phyloP scores from a whole-genome alignment of 2,329 filamentous ascomycete genomes.

The Calonectria fujianensis region DNA sequence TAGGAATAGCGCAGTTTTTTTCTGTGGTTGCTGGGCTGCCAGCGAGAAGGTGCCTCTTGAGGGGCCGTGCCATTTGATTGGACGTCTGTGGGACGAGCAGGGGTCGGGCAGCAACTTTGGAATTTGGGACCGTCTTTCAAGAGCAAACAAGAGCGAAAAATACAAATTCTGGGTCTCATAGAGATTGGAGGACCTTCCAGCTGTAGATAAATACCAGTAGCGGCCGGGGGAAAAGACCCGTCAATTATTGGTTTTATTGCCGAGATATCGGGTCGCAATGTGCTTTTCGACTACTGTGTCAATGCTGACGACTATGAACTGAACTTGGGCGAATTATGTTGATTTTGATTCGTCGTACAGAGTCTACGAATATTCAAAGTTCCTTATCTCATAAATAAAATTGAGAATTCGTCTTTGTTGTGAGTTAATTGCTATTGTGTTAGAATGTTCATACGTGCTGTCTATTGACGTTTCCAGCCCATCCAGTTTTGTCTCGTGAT shows the following conservation, averaged over 20 bases:
- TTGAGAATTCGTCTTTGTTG: no score
- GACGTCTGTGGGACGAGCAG: neutral
- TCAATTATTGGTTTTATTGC: neutral
- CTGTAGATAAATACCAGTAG: neutral
- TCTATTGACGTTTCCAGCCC: no score
- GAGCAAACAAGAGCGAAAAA: neutral
- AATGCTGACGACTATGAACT: neutral
- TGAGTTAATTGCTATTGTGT: no score
- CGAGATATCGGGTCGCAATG: neutral
- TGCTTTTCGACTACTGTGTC: neutral
- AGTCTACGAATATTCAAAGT: no score
- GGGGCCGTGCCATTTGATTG: neutral
- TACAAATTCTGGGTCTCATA: neutral
- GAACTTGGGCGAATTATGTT: no score
- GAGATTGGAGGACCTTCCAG: neutral
- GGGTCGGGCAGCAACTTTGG: neutral
- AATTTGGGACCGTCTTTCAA: neutral
- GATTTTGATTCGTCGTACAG: no score
- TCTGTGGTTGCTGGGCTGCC: constrained; percentile 57
- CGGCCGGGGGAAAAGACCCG: no score
- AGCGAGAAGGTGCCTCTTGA: neutral
- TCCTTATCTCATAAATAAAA: no score
- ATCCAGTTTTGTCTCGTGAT: no score
- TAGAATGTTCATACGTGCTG: no score
- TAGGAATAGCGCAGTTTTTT: constrained; percentile 49